Evolutionary conservation across 148 eudicot species (phyloP).

Genomic region (Rhododendron molle): DNA sequence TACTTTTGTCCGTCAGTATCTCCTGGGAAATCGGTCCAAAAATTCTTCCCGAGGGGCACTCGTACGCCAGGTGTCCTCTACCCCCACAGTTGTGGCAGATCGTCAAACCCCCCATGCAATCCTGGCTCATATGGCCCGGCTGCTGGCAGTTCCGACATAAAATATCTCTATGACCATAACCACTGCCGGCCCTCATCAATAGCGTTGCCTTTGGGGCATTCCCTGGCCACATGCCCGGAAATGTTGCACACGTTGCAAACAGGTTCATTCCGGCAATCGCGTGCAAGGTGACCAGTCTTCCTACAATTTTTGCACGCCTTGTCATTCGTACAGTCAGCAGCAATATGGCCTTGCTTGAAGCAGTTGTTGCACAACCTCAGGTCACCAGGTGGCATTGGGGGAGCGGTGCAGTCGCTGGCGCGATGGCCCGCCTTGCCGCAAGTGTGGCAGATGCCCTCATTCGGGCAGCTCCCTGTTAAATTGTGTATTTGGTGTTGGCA

Average conservation of each 20-base stretch:
- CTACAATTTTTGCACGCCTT: conserved; percentile 98
- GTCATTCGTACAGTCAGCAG: conserved; percentile 88
- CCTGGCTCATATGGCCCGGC: conserved; percentile 90
- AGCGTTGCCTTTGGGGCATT: conserved; percentile 58
- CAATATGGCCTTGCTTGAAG: conserved; percentile 84
- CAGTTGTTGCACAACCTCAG: conserved; percentile 91
- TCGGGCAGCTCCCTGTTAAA: conserved; percentile 53
- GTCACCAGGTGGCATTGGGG: conserved; percentile 79
- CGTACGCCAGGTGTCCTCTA: conserved; percentile 76
- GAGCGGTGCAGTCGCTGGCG: conserved; percentile 80
- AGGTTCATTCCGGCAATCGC: conserved; percentile 74
- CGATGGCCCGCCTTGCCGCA: conserved; percentile 93
- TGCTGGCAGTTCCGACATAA: conserved; percentile 80
- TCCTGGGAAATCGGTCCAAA: conserved; percentile 58
- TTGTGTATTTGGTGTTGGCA: no score
- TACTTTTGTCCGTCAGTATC: conserved; percentile 44
- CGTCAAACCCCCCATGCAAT: conserved; percentile 48
- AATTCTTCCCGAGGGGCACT: conserved; percentile 59
- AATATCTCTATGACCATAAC: conserved; percentile 50
- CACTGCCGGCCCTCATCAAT: conserved; percentile 40
- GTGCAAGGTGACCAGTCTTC: conserved; percentile 91
- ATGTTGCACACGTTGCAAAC: conserved; percentile 88
- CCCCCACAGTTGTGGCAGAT: conserved; percentile 96
- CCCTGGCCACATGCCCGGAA: conserved; percentile 76
- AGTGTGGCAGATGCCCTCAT: conserved; percentile 93